phyloP scores from a whole-genome alignment of 2,329 filamentous ascomycete species.

The Macrophomina tecta region DNA sequence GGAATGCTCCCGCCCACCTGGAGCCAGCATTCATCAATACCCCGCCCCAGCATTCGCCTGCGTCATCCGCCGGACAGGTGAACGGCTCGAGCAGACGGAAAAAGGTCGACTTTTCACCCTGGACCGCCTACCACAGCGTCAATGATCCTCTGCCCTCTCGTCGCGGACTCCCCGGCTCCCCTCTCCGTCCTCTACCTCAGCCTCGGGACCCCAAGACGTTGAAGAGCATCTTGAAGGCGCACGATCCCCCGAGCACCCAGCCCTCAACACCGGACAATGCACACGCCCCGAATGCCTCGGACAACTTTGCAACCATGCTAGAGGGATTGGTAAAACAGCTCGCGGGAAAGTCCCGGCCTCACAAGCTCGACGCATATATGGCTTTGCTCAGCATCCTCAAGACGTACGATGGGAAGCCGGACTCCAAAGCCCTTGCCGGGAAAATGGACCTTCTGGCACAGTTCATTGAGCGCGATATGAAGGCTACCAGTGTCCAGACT shows the following conservation, averaged over 20 bases:
- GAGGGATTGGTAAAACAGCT: slow-evolving; percentile 85
- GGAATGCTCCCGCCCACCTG: slow-evolving; percentile 27
- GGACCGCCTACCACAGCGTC: slow-evolving; percentile 59
- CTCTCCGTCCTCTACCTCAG: slow-evolving; percentile 55
- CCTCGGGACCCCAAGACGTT: slow-evolving; percentile 61
- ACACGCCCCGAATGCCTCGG: slow-evolving; percentile 54
- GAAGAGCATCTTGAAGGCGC: slow-evolving; percentile 84
- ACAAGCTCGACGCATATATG: slow-evolving; percentile 84
- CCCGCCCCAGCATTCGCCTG: slow-evolving; percentile 51
- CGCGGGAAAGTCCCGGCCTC: slow-evolving; percentile 72
- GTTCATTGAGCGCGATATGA: slow-evolving; percentile 80
- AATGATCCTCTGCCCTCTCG: slow-evolving; percentile 36
- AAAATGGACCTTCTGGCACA: slow-evolving; percentile 80
- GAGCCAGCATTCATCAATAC: slow-evolving; percentile 37
- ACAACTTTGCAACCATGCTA: slow-evolving; percentile 77
- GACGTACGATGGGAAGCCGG: slow-evolving; percentile 79
- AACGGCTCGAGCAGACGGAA: slow-evolving; percentile 54
- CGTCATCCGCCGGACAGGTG: slow-evolving; percentile 47
- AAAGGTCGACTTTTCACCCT: slow-evolving; percentile 68
- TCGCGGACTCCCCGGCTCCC: slow-evolving; percentile 38
- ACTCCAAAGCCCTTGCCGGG: slow-evolving; percentile 54
- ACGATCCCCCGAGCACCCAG: slow-evolving; percentile 43
- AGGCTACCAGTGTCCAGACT: slow-evolving; percentile 63
- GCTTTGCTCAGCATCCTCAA: slow-evolving; percentile 78
- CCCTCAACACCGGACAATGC: neutral